Evolutionary conservation across 176 grass and related monocot species (phyloP), one percentile per base, ranked within the genome.

Genomic region (Ananas comosus): DNA sequence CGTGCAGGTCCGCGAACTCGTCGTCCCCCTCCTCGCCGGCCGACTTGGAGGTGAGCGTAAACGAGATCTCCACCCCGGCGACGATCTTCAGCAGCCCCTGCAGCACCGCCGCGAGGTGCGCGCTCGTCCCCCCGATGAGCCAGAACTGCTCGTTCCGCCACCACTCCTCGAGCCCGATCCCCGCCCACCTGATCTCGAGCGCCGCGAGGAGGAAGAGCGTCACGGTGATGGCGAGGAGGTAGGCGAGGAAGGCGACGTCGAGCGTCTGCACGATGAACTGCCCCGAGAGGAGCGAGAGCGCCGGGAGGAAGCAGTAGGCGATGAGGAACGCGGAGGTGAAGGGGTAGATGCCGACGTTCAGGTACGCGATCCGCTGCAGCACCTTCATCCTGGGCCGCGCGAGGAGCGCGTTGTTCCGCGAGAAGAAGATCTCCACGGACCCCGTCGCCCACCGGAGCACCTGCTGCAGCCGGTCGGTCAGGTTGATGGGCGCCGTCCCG

Each of bases 401-500:
- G 42, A 92, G 78, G 2, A 97, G 57, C 22, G 93, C 89, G 79
- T 97, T 97, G 74, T 84, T 97, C 75, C 66, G 49, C 22, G 89
- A 92, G 83, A 97, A 97, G 89, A 97, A 97, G 78, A 97, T 89
- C 84, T 97, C 93, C 1, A 97, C 86, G 1, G 93, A 92, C 0
- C 93, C 93, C 11, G 84, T 88, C 0, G 86, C 91, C 88, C 93
- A 91, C 3, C 87, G 79, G 22, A 91, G 93, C 66, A 97, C 86
- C 84, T 85, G 59, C 74, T 85, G 88, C 12, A 91, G 85, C 48
- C 88, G 73, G 72, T 91, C 88, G 4, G 88, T 91, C 0, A 91
- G 76, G 85, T 91, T 91, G 72, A 91, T 91, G 4, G 88, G 88
- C 0, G 88, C 88, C 10, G 88, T 91, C 23, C 88, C 88, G 85